Evolutionary conservation across 768 basidiomycete species (phyloP).

Genomic region (Thelephora ganbajun): DNA sequence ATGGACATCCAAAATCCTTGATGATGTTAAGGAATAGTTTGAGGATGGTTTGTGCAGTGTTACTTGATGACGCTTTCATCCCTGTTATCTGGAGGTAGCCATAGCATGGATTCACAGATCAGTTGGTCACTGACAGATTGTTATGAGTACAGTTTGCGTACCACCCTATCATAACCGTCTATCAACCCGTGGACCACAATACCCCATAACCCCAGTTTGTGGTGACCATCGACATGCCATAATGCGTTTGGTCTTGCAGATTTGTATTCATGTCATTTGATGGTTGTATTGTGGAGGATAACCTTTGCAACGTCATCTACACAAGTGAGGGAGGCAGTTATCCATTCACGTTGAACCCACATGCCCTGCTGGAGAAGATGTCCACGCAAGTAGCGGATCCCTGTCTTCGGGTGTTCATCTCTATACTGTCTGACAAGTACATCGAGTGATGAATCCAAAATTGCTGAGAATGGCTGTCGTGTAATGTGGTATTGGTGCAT

Average conservation of each 20-base stretch:
- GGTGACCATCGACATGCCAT: conserved; percentile 24
- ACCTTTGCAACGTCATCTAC: neutral
- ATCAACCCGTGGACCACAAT: conserved; percentile 12
- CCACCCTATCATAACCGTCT: conserved; percentile 24
- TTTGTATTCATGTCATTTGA: conserved; percentile 15
- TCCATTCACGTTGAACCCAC: neutral
- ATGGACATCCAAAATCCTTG: conserved; percentile 12
- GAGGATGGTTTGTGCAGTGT: conserved; percentile 14
- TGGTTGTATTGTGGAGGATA: neutral
- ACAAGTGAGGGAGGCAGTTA: neutral
- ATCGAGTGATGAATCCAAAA: too few relatives aligned
- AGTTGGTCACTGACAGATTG: neutral
- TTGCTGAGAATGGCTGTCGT: too few relatives aligned
- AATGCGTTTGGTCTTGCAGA: conserved; percentile 19
- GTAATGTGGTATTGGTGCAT: too few relatives aligned
- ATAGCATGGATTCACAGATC: conserved; percentile 2
- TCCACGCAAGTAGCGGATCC: neutral
- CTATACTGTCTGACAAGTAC: too few relatives aligned
- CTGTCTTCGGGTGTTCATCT: neutral
- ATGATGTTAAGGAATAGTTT: conserved; percentile 11
- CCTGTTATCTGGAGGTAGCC: conserved; percentile 13
- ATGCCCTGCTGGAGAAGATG: neutral
- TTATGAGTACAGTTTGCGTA: conserved; percentile 6
- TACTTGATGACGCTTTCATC: conserved; percentile 14
- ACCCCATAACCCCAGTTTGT: conserved; percentile 23